Evolutionary conservation across 208 protist species (phyloP), one percentile per base, ranked within the genome.

Genomic region (Trichomonas vaginalis): DNA sequence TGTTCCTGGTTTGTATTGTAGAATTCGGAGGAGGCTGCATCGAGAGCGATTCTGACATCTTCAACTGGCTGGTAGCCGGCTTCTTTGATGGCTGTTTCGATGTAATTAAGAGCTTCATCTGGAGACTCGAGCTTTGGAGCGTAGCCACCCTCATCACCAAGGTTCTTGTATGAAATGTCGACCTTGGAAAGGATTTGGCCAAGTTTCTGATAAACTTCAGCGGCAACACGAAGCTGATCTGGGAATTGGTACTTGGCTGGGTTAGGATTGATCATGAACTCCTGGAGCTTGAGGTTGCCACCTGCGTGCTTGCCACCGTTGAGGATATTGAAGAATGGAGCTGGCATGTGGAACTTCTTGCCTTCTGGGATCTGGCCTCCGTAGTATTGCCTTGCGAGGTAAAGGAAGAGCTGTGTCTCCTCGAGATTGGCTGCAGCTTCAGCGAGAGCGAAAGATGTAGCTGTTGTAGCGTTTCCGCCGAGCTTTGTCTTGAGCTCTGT

Each of bases 71-170:
- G 97, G 97, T 99, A 98, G 8, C 98, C 98, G 51, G 98, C 98
- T 80, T 97, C 97, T 96, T 98, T 98, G 96, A 99, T 99, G 62
- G 99, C 99, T 96, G 98, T 97, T 79, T 98, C 97, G 79, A 99
- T 97, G 39, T 45, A 95, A 32, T 14, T 37, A 8, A 95, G 27
- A 40, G 92, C 92, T 40, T 95, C 51, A 79, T 95, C 51, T 95
- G 62, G 45, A 96, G 97, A 97, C 70, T 98, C 96, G 96, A 99
- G 98, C 95, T 62, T 23, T 56, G 97, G 97, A 56, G 97, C 97
- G 35, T 96, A 96, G 96, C 99, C 99, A 96, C 99, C 99, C 97
- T 99, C 99, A 96, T 99, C 99, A 96, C 99, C 99, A 90, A 99
- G 97, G 92, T 98, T 98, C 96, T 96, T 96, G 17, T 98, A 97